A percentile compares a stretch with the other conserved stretches of the same genome.
Evolutionary conservation across 345 rosid genomes (phyloP).

Genomic region (Salix koriyanagi): DNA sequence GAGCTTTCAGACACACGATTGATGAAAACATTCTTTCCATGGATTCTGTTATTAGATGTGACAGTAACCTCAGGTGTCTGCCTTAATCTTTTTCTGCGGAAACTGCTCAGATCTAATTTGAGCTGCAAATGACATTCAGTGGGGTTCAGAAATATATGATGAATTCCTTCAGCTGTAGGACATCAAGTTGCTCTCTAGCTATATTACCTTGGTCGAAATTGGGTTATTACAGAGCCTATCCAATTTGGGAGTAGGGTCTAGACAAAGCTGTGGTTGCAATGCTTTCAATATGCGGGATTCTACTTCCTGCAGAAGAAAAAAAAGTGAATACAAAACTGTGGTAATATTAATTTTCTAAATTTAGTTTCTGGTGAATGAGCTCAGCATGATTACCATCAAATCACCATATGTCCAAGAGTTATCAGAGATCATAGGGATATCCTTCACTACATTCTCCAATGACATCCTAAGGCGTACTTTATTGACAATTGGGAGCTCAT

Average conservation of each 20-base stretch:
- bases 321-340: conserved; percentile 4
- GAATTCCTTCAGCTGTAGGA: conserved; percentile 1
- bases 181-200: background rate
- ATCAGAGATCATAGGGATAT: conserved; percentile 74
- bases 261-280: conserved; percentile 81
- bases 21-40: conserved; percentile 72
- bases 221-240: conserved; percentile 63
- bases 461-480: conserved; percentile 77
- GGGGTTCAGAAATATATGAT: conserved; percentile 11
- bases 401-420: conserved; percentile 95
- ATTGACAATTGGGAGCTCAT: conserved; percentile 46
- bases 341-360: background rate
- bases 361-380: conserved; percentile 8
- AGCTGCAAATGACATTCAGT: conserved; percentile 50
- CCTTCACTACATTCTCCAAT: conserved; percentile 85
- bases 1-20: conserved; percentile 70
- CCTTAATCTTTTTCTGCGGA: conserved; percentile 70
- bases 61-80: conserved; percentile 60
- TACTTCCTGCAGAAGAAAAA: conserved; percentile 57
- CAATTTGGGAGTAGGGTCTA: conserved; percentile 87
- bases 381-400: conserved; percentile 60
- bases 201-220: conserved; percentile 54
- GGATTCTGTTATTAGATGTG: conserved; percentile 51
- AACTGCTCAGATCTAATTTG: conserved; percentile 50
- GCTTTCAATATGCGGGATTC: conserved; percentile 91